These are phyloP conservation scores for Boletellus sp. DNA, from an alignment of 768 basidiomycete species.

Conservation along the genomic window DNA sequence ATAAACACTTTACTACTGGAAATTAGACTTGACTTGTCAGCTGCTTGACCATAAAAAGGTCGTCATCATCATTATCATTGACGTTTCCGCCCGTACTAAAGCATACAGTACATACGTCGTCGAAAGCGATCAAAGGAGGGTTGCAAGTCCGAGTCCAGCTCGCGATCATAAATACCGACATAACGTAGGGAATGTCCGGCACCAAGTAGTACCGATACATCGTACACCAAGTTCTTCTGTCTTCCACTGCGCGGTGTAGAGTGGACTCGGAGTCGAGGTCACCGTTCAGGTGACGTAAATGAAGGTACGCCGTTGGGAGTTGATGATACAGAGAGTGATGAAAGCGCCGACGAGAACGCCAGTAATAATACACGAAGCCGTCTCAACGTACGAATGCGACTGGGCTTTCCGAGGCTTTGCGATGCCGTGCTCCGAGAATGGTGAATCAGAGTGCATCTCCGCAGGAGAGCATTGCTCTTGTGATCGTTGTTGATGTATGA, in stretches of 20 bases:
- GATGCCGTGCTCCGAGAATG: slow-evolving; percentile 1
- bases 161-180: slow-evolving; percentile 27
- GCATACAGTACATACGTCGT: background rate
- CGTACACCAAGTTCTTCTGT: slow-evolving; percentile 3
- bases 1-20: no score
- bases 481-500: slow-evolving; percentile 22
- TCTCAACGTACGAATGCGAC: slow-evolving; percentile 27
- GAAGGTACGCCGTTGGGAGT: slow-evolving; percentile 46
- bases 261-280: background rate
- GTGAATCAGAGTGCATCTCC: slow-evolving; percentile 12
- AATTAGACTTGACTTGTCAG: no score
- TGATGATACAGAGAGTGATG: slow-evolving; percentile 49
- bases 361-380: slow-evolving; percentile 48
- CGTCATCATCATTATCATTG: background rate
- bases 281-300: slow-evolving; percentile 33
- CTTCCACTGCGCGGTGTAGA: background rate
- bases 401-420: slow-evolving; percentile 17
- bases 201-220: slow-evolving; percentile 20
- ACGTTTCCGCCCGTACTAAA: background rate
- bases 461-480: slow-evolving; percentile 14
- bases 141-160: slow-evolving; percentile 9
- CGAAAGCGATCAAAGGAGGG: slow-evolving; percentile 3
- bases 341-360: slow-evolving; percentile 61
- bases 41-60: no score
- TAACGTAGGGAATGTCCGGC: slow-evolving; percentile 15